Conservation (phyloP, 768 basidiomycete genomes). For the Russula virescens region DNA sequence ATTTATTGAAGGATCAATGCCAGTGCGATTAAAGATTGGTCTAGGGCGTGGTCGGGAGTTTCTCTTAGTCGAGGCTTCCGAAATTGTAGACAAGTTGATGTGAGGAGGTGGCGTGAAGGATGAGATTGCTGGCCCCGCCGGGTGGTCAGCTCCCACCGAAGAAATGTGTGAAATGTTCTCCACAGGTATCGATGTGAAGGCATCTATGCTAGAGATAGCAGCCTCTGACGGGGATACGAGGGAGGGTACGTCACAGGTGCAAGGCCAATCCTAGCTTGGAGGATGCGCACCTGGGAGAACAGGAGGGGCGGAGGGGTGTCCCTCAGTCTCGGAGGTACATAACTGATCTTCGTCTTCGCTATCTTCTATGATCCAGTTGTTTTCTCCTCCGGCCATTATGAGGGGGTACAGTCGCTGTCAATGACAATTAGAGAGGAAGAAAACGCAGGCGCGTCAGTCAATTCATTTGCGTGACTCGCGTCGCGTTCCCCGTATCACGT, state of each 20-base stretch:
- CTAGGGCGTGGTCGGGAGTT: slow-evolving; percentile 18
- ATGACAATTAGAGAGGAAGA: background rate
- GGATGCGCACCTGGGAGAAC: slow-evolving; percentile 14
- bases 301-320: background rate
- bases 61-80: slow-evolving; percentile 11
- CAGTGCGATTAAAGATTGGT: slow-evolving; percentile 15
- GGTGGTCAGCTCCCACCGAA: background rate
- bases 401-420: background rate
- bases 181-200: slow-evolving; percentile 6
- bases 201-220: slow-evolving; percentile 15
- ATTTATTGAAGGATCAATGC: background rate
- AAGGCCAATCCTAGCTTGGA: slow-evolving; percentile 5
- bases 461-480: too few relatives aligned
- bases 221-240: slow-evolving; percentile 6
- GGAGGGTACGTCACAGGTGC: slow-evolving; percentile 13
- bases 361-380: slow-evolving; percentile 22
- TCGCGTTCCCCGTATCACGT: too few relatives aligned
- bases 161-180: slow-evolving; percentile 17
- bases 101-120: slow-evolving; percentile 10
- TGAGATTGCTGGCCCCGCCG: slow-evolving; percentile 8
- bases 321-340: background rate
- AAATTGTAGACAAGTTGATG: slow-evolving; percentile 7
- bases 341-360: slow-evolving; percentile 24
- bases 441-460: background rate
- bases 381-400: background rate